These are phyloP conservation scores for Cercospora sojina DNA, from an alignment of 2,329 filamentous ascomycete genomes.

Conservation along the genomic window DNA sequence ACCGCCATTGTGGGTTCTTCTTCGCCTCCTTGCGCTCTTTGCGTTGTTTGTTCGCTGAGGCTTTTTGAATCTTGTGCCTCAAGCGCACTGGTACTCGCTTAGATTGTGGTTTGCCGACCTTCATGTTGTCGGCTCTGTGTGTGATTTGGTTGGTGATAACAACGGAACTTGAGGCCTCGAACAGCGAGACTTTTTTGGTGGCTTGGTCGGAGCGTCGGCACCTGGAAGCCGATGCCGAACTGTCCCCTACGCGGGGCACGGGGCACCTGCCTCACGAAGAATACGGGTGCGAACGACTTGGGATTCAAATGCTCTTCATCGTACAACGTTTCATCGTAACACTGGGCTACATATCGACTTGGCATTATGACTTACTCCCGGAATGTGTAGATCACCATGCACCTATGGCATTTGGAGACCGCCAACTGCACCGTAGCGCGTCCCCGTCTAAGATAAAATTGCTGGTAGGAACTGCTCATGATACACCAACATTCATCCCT, in stretches of 20 bases:
- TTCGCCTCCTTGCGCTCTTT: slow-evolving; percentile 87
- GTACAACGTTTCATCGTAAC: not conserved
- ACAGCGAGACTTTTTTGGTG: not conserved
- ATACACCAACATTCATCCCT: slow-evolving; percentile 6
- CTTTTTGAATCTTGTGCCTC: slow-evolving; percentile 94
- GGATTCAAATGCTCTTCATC: not conserved
- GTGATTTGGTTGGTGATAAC: not conserved
- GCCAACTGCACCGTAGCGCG: not conserved
- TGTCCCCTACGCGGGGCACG: not conserved
- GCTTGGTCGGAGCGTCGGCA: not conserved
- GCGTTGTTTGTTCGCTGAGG: slow-evolving; percentile 82
- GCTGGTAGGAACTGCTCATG: not conserved
- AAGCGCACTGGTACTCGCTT: slow-evolving; percentile 89
- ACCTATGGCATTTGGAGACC: not conserved
- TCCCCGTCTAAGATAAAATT: not conserved
- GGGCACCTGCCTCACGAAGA: not conserved
- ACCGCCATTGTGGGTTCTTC: slow-evolving; percentile 96
- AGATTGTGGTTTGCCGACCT: slow-evolving; percentile 70
- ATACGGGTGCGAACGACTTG: not conserved
- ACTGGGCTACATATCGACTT: not conserved
- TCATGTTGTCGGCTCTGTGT: slow-evolving; percentile 27
- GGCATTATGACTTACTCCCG: not conserved
- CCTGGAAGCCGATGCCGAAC: not conserved
- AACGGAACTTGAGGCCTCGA: not conserved
- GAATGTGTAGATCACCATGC: not conserved